Evolutionary conservation across 1,139 yeast species (phyloP), one percentile per base, ranked within the genome.

Genomic region (Candida glucosophila): DNA sequence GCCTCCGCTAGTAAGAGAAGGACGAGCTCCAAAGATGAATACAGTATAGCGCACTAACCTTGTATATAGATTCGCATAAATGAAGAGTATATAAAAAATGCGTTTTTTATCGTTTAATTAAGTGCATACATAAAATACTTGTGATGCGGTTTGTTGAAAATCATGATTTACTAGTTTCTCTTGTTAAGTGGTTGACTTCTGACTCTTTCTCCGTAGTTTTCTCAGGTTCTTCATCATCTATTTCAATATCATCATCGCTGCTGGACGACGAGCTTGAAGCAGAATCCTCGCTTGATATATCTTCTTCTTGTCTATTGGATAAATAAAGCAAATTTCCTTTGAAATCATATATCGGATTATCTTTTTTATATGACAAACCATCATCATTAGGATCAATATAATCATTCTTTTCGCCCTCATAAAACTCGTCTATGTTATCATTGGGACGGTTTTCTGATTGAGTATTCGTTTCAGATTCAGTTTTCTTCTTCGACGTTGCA

Each of bases 1-100:
- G 5, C 95, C 95, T 1, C 95, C 95, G 1, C 56, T 85, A 33
- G 93, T 80, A 40, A 70, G 94, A 46, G 95, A 85, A 47, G 93
- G 93, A 7, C 73, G 95, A 38, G 46, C 42, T 25, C 24, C 35
- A 7, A 19, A 10, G 12, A 11, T n/a, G 18, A n/a, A 16, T 8
- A n/a, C n/a, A n/a, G n/a, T n/a, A n/a, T n/a, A n/a, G n/a, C n/a
- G n/a, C n/a, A n/a, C n/a, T n/a, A n/a, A n/a, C n/a, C n/a, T n/a
- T n/a, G n/a, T n/a, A n/a, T n/a, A n/a, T n/a, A n/a, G n/a, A n/a
- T n/a, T n/a, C n/a, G n/a, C n/a, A n/a, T n/a, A n/a, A n/a, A n/a
- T n/a, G n/a, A n/a, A n/a, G n/a, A n/a, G n/a, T n/a, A n/a, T n/a
- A n/a, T n/a, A n/a, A n/a, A n/a, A n/a, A n/a, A n/a, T n/a, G n/a